phyloP scores from a whole-genome alignment of 2,329 filamentous ascomycete genomes.

The Paraphoma sp. region DNA sequence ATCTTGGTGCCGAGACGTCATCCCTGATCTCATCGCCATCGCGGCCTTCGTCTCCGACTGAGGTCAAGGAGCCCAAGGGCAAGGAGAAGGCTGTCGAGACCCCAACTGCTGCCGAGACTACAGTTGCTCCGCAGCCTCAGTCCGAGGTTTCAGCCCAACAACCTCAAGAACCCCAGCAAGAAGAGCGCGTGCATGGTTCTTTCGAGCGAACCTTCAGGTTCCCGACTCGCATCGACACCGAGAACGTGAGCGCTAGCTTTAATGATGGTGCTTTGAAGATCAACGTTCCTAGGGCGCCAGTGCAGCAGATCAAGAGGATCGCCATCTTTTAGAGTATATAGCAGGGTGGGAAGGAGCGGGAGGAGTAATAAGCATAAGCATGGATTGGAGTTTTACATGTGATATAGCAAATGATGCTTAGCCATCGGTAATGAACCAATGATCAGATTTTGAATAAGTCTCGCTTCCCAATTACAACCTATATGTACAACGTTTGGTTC shows the following conservation, averaged over 20 bases:
- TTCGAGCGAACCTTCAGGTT: conserved; percentile 75
- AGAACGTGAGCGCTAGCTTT: conserved; percentile 66
- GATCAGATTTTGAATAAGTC: not conserved
- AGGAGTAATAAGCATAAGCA: conserved; percentile 1
- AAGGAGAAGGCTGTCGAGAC: conserved; percentile 37
- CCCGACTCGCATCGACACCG: conserved; percentile 68
- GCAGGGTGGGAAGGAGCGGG: not conserved
- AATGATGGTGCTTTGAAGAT: conserved; percentile 71
- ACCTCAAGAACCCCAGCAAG: conserved; percentile 14
- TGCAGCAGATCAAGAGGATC: conserved; percentile 33
- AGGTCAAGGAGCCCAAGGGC: conserved; percentile 32
- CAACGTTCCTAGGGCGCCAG: conserved; percentile 66
- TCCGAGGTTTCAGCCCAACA: conserved; percentile 20
- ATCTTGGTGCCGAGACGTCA: conserved; percentile 39
- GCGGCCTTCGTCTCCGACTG: conserved; percentile 11
- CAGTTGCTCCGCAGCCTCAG: conserved; percentile 26
- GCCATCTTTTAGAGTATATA: conserved; percentile 29
- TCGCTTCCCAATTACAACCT: not conserved
- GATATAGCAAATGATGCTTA: conserved; percentile 16
- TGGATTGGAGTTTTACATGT: not conserved
- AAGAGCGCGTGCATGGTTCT: conserved; percentile 69
- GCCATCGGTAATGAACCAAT: conserved; percentile 17
- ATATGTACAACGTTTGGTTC: not conserved
- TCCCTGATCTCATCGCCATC: conserved; percentile 32
- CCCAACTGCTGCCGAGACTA: conserved; percentile 13